These are phyloP conservation scores for Fusarium agapanthi DNA, from an alignment of 2,329 filamentous ascomycete species.

Conservation along the genomic window DNA sequence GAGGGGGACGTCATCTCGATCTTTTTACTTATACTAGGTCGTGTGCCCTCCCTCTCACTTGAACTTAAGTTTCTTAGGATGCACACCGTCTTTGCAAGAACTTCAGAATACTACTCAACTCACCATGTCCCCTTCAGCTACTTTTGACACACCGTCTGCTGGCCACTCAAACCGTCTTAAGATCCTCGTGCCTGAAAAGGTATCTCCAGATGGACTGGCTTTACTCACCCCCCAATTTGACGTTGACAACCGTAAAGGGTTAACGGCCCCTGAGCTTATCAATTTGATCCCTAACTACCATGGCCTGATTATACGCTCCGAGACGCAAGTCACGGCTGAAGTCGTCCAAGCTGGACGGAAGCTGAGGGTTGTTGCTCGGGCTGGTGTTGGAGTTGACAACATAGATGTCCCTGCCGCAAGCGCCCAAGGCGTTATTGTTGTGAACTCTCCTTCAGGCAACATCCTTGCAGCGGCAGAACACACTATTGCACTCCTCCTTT, in stretches of 20 bases:
- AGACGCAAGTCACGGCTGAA: conserved; percentile 79
- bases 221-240: conserved; percentile 73
- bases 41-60: conserved; percentile 14
- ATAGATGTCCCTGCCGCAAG: conserved; percentile 80
- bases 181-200: conserved; percentile 81
- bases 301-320: conserved; percentile 80
- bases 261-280: conserved; percentile 70
- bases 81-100: conserved; percentile 20
- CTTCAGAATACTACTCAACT: not conserved
- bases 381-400: conserved; percentile 85
- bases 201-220: conserved; percentile 80
- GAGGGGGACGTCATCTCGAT: conserved; percentile 30
- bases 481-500: conserved; percentile 77
- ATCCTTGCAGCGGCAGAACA: conserved; percentile 84
- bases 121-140: conserved; percentile 45
- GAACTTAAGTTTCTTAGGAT: conserved; percentile 4
- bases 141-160: conserved; percentile 27
- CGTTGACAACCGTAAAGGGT: conserved; percentile 72
- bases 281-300: conserved; percentile 76
- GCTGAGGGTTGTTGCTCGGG: conserved; percentile 80
- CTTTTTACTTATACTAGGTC: conserved; percentile 25
- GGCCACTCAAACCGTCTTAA: conserved; percentile 43
- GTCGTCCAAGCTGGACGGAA: conserved; percentile 73
- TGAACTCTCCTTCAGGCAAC: conserved; percentile 82
- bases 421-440: conserved; percentile 77